Evolutionary conservation across 441 rosid genomes (phyloP), one percentile per base, ranked within the genome.

Genomic region (Cnidoscolus chayamansa): DNA sequence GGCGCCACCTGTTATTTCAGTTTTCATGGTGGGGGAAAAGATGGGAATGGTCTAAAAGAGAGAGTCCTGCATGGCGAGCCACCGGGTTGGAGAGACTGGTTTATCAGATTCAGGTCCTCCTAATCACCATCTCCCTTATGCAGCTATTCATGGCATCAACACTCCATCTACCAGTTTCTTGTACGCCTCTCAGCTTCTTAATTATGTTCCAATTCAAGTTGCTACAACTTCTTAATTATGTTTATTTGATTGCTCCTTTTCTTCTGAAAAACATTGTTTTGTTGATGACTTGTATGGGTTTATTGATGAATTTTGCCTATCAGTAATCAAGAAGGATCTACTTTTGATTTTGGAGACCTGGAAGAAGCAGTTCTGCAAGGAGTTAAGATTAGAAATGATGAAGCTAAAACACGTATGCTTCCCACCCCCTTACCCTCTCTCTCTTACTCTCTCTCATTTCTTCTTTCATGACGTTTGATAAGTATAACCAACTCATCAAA

Each of bases 351-450:
- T 70, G 98, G 98, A 71, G 97, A 90, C 88, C 92, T 94, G 32
- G 97, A 94, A 82, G 98, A 91, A 82, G 98, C 96, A 76, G 92
- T 89, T 72, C 83, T 95, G 84, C 91, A 88, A 83, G 99, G 97
- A 77, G 86, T 86, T 63, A 84, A 86, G 86, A 80, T 85, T 71
- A 84, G 93, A 72, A 87, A 88, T 83, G 96, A 93, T 76, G 99
- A 91, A 82, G 85, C 91, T 35, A 90, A 87, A 88, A 82, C 91
- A 83, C 77, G 97, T 92, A 90, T 80, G 94, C 63, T 61, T 68
- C 66, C 50, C 68, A 62, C 55, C 35, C 58, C 25, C 25, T 25
- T 25, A 25, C 25, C 25, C 25, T 25, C 25, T 25, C 57, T 57
- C 62, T 78, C 68, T 82, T 30, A 63, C 78, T 73, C 63, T 63